Percentiles rank a stretch among this genome's conserved stretches.
Evolutionary conservation across 2,329 filamentous ascomycete genomes (phyloP).

Genomic region (Aspergillus udagawae): DNA sequence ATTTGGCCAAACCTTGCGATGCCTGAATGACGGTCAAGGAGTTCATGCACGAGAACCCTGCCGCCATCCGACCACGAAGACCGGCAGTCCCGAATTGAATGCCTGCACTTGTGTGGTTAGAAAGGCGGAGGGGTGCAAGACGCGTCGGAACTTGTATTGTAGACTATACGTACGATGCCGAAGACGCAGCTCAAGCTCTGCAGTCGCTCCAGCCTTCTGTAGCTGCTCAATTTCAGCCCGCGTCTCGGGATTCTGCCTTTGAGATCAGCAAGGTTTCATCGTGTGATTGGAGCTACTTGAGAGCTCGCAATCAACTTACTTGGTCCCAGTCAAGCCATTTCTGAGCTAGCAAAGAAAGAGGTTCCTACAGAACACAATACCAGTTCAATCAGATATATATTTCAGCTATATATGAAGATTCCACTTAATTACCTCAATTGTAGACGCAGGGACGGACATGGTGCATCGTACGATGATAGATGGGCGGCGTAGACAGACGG

Average conservation of each 20-base stretch:
- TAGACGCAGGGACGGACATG: slow-evolving; percentile 15
- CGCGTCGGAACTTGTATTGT: not conserved
- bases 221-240: slow-evolving; percentile 53
- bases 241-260: slow-evolving; percentile 46
- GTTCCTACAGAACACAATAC: slow-evolving; percentile 21
- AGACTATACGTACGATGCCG: slow-evolving; percentile 39
- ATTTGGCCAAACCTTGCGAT: slow-evolving; percentile 61
- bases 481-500: slow-evolving; percentile 1
- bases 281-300: not conserved
- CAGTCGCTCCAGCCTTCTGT: slow-evolving; percentile 41
- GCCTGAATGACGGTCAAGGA: slow-evolving; percentile 58
- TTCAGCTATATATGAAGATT: not conserved
- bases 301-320: slow-evolving; percentile 23
- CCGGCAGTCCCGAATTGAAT: slow-evolving; percentile 63
- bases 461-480: slow-evolving; percentile 21
- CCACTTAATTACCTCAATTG: slow-evolving; percentile 9
- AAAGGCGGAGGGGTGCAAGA: slow-evolving; percentile 3
- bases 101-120: slow-evolving; percentile 23
- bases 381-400: not conserved
- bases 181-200: slow-evolving; percentile 52
- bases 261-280: slow-evolving; percentile 7
- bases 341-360: slow-evolving; percentile 42
- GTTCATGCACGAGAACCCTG: slow-evolving; percentile 61
- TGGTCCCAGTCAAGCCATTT: slow-evolving; percentile 58
- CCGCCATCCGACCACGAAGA: slow-evolving; percentile 61